Conservation (phyloP, 2,329 filamentous ascomycete species). For the Thielaviopsis cerberus region DNA sequence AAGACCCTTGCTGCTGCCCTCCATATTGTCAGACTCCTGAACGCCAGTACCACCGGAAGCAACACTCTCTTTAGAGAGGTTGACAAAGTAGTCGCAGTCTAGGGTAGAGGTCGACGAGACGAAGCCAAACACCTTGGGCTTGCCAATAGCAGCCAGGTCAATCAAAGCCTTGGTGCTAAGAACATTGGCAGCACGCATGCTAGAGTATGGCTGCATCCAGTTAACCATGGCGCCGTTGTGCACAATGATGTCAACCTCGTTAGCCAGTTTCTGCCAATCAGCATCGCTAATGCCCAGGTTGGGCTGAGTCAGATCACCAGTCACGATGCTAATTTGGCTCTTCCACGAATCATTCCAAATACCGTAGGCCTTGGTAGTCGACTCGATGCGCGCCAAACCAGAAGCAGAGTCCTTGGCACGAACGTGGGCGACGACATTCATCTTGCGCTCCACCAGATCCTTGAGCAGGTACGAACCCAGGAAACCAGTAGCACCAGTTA, state of each 20-base stretch:
- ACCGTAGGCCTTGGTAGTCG: slow-evolving; percentile 56
- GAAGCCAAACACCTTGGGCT: slow-evolving; percentile 63
- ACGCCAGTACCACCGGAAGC: slow-evolving; percentile 45
- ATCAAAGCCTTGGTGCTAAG: slow-evolving; percentile 61
- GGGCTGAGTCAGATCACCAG: slow-evolving; percentile 56
- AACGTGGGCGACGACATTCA: slow-evolving; percentile 55
- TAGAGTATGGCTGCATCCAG: slow-evolving; percentile 64
- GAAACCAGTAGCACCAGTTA: slow-evolving; percentile 83
- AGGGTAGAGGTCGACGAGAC: slow-evolving; percentile 68
- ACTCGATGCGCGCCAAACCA: slow-evolving; percentile 44
- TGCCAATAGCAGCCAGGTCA: slow-evolving; percentile 55
- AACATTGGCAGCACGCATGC: slow-evolving; percentile 58
- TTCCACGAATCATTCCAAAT: slow-evolving; percentile 58
- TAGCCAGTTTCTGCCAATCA: slow-evolving; percentile 45
- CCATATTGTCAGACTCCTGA: slow-evolving; percentile 58
- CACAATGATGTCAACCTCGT: slow-evolving; percentile 52
- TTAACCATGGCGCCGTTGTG: slow-evolving; percentile 72
- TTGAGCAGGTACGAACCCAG: slow-evolving; percentile 62
- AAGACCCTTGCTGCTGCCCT: slow-evolving; percentile 57
- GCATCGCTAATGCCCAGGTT: slow-evolving; percentile 51
- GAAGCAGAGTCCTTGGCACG: slow-evolving; percentile 44
- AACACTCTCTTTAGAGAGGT: slow-evolving; percentile 46
- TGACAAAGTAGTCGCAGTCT: slow-evolving; percentile 64
- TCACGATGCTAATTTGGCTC: slow-evolving; percentile 44
- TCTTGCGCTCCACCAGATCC: slow-evolving; percentile 48